Evolutionary conservation across 441 rosid genomes (phyloP).

Genomic region (Omphalea diandra): DNA sequence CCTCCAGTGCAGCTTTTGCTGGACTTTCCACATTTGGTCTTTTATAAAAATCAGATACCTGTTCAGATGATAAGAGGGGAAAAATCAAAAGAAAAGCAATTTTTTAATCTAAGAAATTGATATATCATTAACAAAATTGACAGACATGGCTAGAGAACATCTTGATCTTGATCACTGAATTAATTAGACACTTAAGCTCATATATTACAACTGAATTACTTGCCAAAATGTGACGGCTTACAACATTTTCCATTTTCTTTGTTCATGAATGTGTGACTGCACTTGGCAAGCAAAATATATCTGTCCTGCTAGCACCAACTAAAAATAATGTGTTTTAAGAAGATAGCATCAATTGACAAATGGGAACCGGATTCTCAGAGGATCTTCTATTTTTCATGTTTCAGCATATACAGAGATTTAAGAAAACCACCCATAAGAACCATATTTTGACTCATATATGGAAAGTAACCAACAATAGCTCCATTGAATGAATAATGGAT

Average conservation of each 20-base stretch:
- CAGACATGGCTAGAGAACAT: neutral
- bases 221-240: neutral
- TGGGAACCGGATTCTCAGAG: neutral
- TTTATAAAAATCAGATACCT: constrained; percentile 95
- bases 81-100: constrained; percentile 18
- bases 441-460: too few relatives aligned
- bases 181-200: too few relatives aligned
- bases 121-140: neutral
- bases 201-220: neutral
- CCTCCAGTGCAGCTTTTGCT: constrained; percentile 78
- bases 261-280: too few relatives aligned
- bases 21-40: constrained; percentile 82
- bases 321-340: neutral
- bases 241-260: neutral
- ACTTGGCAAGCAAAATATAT: neutral
- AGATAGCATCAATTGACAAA: neutral
- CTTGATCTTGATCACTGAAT: too few relatives aligned
- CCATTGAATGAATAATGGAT: too few relatives aligned
- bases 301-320: neutral
- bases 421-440: too few relatives aligned
- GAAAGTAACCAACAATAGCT: too few relatives aligned
- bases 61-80: constrained; percentile 23
- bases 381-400: neutral
- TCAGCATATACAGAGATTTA: neutral
- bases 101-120: constrained; percentile 12